Conservation (phyloP, 208 protist genomes). For the Leishmania amazonensis region DNA sequence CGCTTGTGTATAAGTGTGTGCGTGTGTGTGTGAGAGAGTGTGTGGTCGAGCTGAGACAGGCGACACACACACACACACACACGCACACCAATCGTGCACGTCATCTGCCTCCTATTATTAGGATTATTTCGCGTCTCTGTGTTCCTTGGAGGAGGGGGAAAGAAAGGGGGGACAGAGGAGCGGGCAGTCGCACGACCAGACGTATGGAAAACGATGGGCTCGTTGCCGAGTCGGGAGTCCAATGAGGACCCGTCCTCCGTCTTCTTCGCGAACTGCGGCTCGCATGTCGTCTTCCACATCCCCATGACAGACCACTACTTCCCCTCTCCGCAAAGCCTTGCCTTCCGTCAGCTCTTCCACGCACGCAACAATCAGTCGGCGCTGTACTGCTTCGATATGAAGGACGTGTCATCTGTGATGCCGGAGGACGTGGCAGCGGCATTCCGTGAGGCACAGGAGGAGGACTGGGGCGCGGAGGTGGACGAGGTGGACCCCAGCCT, state of each 20-base stretch:
- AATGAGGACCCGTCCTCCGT: slow-evolving; percentile 53
- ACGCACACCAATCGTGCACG: background rate
- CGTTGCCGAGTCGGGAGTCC: slow-evolving; percentile 56
- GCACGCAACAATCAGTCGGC: slow-evolving; percentile 49
- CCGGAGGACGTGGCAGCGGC: slow-evolving; percentile 24
- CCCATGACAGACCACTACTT: slow-evolving; percentile 69
- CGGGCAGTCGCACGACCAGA: background rate
- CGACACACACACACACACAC: background rate
- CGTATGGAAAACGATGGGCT: slow-evolving; percentile 40
- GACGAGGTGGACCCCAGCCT: slow-evolving; percentile 44
- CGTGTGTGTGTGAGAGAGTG: background rate
- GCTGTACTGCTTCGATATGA: slow-evolving; percentile 60
- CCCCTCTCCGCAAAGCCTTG: slow-evolving; percentile 35
- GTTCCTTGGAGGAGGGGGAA: background rate
- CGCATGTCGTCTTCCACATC: slow-evolving; percentile 41
- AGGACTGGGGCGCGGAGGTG: slow-evolving; percentile 41
- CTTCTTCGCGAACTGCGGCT: slow-evolving; percentile 47
- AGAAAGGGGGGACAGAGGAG: background rate
- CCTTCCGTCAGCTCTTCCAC: slow-evolving; percentile 57
- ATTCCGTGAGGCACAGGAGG: slow-evolving; percentile 28
- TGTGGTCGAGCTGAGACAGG: background rate
- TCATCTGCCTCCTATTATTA: background rate
- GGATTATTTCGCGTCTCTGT: background rate
- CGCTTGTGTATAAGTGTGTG: slow-evolving; percentile 11
- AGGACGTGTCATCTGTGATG: slow-evolving; percentile 23